These are phyloP conservation scores for Kalanchoe fedtschenkoi DNA, from an alignment of 164 flowering plant species.

Conservation along the genomic window DNA sequence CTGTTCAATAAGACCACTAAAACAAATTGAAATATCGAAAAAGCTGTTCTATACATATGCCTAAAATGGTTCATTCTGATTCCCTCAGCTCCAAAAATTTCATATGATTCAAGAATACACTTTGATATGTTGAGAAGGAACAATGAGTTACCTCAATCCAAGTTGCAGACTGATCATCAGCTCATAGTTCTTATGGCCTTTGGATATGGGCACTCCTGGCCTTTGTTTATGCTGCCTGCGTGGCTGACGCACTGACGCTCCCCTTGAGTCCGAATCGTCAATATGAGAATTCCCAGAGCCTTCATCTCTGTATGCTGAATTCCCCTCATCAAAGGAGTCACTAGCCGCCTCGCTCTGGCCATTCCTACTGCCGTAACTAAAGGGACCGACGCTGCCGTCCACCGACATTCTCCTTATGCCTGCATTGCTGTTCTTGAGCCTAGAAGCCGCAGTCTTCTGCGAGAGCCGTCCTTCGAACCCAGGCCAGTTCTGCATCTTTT, in stretches of 20 bases:
- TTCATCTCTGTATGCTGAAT: not conserved
- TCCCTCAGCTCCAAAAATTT: not conserved
- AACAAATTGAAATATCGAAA: not conserved
- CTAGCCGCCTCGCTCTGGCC: not conserved
- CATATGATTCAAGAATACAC: too few relatives aligned
- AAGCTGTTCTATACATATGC: not conserved
- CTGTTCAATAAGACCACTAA: conserved; percentile 21
- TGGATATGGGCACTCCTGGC: conserved; percentile 51
- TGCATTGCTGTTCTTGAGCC: conserved; percentile 8
- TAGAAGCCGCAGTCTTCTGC: conserved; percentile 10
- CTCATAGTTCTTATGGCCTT: conserved; percentile 71
- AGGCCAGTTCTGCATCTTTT: conserved; percentile 32
- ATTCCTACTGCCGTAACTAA: conserved; percentile 3
- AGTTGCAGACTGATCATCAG: conserved; percentile 80
- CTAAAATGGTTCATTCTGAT: not conserved
- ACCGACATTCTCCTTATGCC: conserved; percentile 20
- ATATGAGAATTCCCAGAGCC: conserved; percentile 1
- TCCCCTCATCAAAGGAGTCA: not conserved
- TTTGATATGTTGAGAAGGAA: not conserved
- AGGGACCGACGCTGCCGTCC: conserved; percentile 27
- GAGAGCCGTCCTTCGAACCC: conserved; percentile 14
- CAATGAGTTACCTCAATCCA: conserved; percentile 63
- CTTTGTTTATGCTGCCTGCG: conserved; percentile 19
- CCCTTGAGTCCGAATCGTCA: not conserved
- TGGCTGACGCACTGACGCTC: not conserved